Base-by-base conservation (phyloP, 1,139 yeast species). In the Candida dubliniensis region DNA sequence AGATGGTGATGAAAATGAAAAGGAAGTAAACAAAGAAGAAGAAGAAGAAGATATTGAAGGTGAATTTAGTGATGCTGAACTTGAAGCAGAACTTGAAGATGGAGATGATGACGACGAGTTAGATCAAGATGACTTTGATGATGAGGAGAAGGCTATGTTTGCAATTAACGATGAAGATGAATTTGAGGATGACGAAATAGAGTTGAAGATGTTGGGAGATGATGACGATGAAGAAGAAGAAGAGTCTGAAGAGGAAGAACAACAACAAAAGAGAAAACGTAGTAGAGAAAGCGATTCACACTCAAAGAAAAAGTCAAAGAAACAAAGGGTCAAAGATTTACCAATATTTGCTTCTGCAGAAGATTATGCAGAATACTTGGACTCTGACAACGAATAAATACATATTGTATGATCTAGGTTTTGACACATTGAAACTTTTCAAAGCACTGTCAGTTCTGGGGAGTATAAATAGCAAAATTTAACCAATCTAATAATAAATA, bases 321-420 rank as follows among this genome's bases (percentile, higher is more conserved):
- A 74, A 60, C 67, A 74, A 52, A 84, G 81, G 64, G 68, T 85
- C 57, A 82, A 77, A 60, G 81, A 77, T 46, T 69, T 91, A 52
- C 97, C 98, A 15, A 77, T 83, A 15, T 91, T 89, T 70, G 98
- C 96, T 2, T 84, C 95, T 39, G 95, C 83, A 8, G 96, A 87
- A 38, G 96, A 89, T 53, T 91, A 90, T 62, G 85, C 96, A 18
- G 74, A 85, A 59, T 85, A 84, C 57, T 69, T 88, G 62, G 75
- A 77, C 40, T 82, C 87, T 5, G 85, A 82, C 35, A 82, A 79
- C 43, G 86, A 80, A 57, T 49, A 55, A 62, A 46, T 63, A 57
- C 30, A 32, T 36, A 43, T 7, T 32, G n/a, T 9, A 27, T 27
- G n/a, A 27, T 10, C 30, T 27, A n/a, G 8, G n/a, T 27, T 27